phyloP scores from a whole-genome alignment of 2,329 filamentous ascomycete genomes.

The Periconia digitata region DNA sequence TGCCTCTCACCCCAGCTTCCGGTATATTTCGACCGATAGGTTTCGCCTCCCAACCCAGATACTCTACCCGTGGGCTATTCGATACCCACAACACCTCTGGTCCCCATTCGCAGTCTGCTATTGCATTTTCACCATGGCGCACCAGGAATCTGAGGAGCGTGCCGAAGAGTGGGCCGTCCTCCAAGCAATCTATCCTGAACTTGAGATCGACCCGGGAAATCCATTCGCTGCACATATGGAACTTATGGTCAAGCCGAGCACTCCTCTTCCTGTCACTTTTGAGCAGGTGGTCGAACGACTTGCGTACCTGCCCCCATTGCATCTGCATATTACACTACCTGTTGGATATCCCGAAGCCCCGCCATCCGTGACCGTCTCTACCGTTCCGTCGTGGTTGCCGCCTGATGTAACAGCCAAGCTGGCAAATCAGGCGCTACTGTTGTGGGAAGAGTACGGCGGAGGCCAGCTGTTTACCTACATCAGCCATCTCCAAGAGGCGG shows the following conservation, averaged over 20 bases:
- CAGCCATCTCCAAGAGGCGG: slow-evolving; percentile 60
- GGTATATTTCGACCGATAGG: background rate
- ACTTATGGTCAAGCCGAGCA: slow-evolving; percentile 57
- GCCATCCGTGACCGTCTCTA: slow-evolving; percentile 53
- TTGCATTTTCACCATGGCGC: slow-evolving; percentile 25
- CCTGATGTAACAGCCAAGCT: slow-evolving; percentile 47
- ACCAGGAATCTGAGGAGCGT: slow-evolving; percentile 51
- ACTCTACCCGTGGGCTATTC: background rate
- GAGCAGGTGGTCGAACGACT: slow-evolving; percentile 48
- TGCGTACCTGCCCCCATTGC: slow-evolving; percentile 59
- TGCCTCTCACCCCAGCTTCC: background rate
- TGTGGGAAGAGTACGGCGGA: slow-evolving; percentile 64
- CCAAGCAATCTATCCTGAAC: slow-evolving; percentile 64
- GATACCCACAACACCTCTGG: background rate
- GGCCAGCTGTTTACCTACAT: slow-evolving; percentile 62
- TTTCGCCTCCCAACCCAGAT: background rate
- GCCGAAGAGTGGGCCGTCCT: slow-evolving; percentile 61
- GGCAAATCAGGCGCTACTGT: slow-evolving; percentile 47
- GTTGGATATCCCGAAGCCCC: slow-evolving; percentile 57
- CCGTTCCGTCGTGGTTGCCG: slow-evolving; percentile 57
- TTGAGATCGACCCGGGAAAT: slow-evolving; percentile 50
- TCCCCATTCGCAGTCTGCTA: background rate
- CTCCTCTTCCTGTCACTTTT: slow-evolving; percentile 47
- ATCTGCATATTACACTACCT: slow-evolving; percentile 56
- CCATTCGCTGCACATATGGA: slow-evolving; percentile 54